Evolutionary conservation across 805 yeast genomes (phyloP), one percentile per base, ranked within the genome.

Genomic region (Sugiyamaella floridensis): DNA sequence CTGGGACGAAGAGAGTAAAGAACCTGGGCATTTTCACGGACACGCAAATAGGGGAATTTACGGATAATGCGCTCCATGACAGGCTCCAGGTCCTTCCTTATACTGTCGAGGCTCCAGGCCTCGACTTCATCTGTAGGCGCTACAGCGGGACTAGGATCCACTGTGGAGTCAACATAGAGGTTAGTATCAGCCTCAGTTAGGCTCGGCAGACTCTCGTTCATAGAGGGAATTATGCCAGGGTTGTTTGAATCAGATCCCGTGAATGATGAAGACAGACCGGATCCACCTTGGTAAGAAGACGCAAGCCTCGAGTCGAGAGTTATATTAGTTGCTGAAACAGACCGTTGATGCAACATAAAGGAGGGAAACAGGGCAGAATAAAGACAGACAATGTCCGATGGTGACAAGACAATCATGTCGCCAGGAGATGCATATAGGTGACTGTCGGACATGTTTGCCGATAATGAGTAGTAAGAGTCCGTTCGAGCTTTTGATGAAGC

Each of bases 61-160:
- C 52, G 45, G 32, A 58, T 40, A 40, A 63, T 48, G n/a, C 58
- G 64, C 43, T 57, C 60, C 48, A 66, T 63, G 2, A 66, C 70
- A 0, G 71, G 70, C 43, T 65, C 67, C 15, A 67, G 43, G 41
- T 67, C 71, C n/a, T 54, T 52, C 15, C 60, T 57, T 26, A 67
- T 65, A 42, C 63, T 66, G 10, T 60, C 67, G n/a, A 67, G 50
- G 41, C 66, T 63, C 69, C 69, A 67, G 37, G n/a, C 37, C 40
- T 63, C 69, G 32, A 40, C 41, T 41, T 59, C 58, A 28, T 57
- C 60, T 14, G 29, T 26, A 16, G 53, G 53, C 1, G 48, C 45
- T 2, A 53, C 16, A 22, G 40, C 14, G 15, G 51, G 54, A 34
- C 32, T 51, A 18, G 50, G 2, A 2, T 28, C 44, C n/a, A 41